phyloP scores from a whole-genome alignment of 164 flowering plant genomes.

The Warburgia ugandensis region DNA sequence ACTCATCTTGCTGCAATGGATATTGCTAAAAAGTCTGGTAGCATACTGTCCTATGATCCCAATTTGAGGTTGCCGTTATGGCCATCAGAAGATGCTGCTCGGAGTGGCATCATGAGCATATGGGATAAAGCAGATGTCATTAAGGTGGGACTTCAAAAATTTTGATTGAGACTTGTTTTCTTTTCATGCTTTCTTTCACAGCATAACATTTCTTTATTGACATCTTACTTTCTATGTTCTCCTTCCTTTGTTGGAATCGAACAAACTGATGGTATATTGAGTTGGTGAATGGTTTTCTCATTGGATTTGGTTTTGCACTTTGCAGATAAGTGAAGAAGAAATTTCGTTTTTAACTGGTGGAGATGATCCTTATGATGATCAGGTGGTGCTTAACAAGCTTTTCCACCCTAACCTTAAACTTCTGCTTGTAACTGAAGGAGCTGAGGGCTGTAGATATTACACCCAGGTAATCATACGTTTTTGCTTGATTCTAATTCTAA shows the following conservation, averaged over 20 bases:
- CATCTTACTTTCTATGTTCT: neutral
- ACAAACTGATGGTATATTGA: too few species aligned
- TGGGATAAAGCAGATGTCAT: slow-evolving; percentile 75
- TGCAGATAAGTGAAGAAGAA: slow-evolving; percentile 69
- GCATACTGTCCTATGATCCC: slow-evolving; percentile 70
- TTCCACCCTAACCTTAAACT: slow-evolving; percentile 66
- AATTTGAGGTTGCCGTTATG: slow-evolving; percentile 68
- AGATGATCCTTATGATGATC: slow-evolving; percentile 62
- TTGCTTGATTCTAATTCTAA: neutral
- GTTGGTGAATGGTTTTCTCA: neutral
- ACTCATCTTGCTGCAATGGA: slow-evolving; percentile 65
- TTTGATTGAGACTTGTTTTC: too few species aligned
- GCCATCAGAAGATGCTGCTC: slow-evolving; percentile 73
- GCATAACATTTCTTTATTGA: too few species aligned
- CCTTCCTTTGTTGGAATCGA: too few species aligned
- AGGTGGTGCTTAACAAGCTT: slow-evolving; percentile 60
- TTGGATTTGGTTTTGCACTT: slow-evolving; percentile 5
- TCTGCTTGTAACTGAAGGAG: slow-evolving; percentile 62
- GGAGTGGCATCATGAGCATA: slow-evolving; percentile 55
- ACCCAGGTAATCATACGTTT: slow-evolving; percentile 41
- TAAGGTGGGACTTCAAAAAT: slow-evolving; percentile 32
- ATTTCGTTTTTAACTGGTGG: slow-evolving; percentile 58
- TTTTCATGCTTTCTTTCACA: too few species aligned
- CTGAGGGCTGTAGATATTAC: slow-evolving; percentile 71
- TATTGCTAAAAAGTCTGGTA: slow-evolving; percentile 50